Evolutionary conservation across 1,284 basidiomycete genomes (phyloP).

Genomic region (Pisolithus thermaeus): DNA sequence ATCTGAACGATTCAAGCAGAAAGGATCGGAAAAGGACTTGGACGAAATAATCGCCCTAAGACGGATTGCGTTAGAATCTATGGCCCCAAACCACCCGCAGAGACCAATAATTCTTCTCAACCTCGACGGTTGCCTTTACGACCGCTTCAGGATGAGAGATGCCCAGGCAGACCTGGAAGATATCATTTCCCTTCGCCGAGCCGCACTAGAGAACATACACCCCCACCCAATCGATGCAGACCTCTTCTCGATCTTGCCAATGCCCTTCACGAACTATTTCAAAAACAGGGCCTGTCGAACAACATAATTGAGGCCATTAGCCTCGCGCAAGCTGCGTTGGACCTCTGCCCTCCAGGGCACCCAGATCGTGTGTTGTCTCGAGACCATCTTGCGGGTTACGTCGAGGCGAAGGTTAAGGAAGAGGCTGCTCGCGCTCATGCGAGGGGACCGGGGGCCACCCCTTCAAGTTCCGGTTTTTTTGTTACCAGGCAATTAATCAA

Average conservation of each 20-base stretch:
- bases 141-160: not conserved
- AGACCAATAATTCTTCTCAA: not conserved
- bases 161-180: not conserved
- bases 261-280: not conserved
- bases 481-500: not conserved
- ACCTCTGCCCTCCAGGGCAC: not conserved
- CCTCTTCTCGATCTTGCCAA: not conserved
- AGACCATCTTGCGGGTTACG: not conserved
- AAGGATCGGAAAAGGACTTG: not conserved
- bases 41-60: not conserved
- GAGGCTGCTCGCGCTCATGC: too few relatives aligned
- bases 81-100: too few relatives aligned
- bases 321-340: not conserved
- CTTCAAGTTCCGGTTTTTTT: not conserved
- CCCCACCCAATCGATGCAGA: not conserved
- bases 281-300: too few relatives aligned
- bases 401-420: not conserved
- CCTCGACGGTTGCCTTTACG: not conserved
- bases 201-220: not conserved
- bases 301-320: not conserved
- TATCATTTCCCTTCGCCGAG: not conserved
- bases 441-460: too few relatives aligned
- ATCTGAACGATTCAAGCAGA: too few relatives aligned
- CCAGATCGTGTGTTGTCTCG: not conserved
- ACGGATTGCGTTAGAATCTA: too few relatives aligned